These are phyloP conservation scores for Collybiopsis luxurians DNA, from an alignment of 768 basidiomycete genomes.

Conservation along the genomic window DNA sequence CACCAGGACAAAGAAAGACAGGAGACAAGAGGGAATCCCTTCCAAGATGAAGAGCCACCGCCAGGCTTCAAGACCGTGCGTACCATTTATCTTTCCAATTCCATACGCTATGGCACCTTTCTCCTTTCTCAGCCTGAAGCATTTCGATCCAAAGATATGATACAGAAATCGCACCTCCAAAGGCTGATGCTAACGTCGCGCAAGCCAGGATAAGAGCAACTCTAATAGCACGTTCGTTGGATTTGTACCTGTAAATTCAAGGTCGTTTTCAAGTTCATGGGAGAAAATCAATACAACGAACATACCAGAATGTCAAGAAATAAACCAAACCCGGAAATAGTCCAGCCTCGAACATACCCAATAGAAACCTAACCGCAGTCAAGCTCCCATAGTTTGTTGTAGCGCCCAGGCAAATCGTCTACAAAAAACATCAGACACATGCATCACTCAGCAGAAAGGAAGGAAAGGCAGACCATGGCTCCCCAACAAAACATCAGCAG, in stretches of 20 bases:
- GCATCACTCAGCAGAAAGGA: too few species aligned
- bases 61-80: conserved; percentile 20
- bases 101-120: conserved; percentile 31
- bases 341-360: conserved; percentile 41
- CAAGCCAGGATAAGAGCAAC: conserved; percentile 27
- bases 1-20: conserved; percentile 26
- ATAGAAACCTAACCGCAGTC: conserved; percentile 38
- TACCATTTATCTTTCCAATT: conserved; percentile 25
- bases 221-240: conserved; percentile 15
- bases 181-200: conserved; percentile 33
- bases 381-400: conserved; percentile 35
- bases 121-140: too few species aligned
- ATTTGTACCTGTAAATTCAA: conserved; percentile 4
- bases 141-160: too few species aligned
- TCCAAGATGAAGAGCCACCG: conserved; percentile 35
- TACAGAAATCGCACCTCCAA: too few species aligned
- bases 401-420: conserved; percentile 34
- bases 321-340: conserved; percentile 41
- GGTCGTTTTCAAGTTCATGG: too few species aligned
- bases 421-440: too few species aligned
- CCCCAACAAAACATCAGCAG: conserved; percentile 40
- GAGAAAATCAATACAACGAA: background rate
- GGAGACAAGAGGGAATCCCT: conserved; percentile 42
- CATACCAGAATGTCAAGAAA: conserved; percentile 45
- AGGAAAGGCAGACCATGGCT: too few species aligned